Percentiles rank a stretch among this genome's conserved stretches.
phyloP scores from a whole-genome alignment of 1,284 basidiomycete species.

The Malassezia slooffiae region DNA sequence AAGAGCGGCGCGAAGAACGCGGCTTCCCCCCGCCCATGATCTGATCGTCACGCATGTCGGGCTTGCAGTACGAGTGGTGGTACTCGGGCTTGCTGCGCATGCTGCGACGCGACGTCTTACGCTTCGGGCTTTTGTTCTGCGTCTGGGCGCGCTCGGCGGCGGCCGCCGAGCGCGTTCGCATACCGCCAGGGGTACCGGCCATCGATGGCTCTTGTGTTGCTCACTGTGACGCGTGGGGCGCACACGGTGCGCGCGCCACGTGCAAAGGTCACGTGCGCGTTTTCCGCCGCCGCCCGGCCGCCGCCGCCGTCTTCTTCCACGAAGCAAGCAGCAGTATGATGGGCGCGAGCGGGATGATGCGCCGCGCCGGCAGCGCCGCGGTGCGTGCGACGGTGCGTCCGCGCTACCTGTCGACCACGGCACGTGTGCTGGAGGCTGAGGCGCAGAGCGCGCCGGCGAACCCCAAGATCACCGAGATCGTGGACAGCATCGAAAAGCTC shows the following conservation, averaged over 20 bases:
- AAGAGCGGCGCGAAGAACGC: conserved; percentile 30
- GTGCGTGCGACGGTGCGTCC: conserved; percentile 3
- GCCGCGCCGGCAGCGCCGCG: too few relatives aligned
- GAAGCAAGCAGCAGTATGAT: too few relatives aligned
- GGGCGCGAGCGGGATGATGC: too few relatives aligned
- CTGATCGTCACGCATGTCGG: conserved; percentile 40
- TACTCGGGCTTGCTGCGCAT: conserved; percentile 4
- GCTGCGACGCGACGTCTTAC: background rate
- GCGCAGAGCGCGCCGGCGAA: background rate
- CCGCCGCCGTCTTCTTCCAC: background rate
- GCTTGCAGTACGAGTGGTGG: conserved; percentile 31
- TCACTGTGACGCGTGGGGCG: background rate
- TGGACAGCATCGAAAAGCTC: conserved; percentile 82
- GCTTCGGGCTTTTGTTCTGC: background rate
- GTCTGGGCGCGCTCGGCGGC: background rate
- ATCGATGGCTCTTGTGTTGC: conserved; percentile 1
- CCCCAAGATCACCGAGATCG: conserved; percentile 68
- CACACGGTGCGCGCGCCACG: background rate
- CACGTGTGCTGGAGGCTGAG: conserved; percentile 8
- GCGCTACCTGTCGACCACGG: conserved; percentile 1
- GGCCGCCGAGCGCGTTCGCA: conserved; percentile 7
- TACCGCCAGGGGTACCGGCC: conserved; percentile 9
- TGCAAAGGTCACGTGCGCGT: conserved; percentile 8
- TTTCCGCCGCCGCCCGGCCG: background rate
- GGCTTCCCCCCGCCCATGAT: conserved; percentile 42